Percentiles rank a stretch among this genome's conserved stretches.
These are phyloP conservation scores for Miscanthus sacchariflorus DNA, from an alignment of 202 grass and related monocot genomes.

Conservation along the genomic window DNA sequence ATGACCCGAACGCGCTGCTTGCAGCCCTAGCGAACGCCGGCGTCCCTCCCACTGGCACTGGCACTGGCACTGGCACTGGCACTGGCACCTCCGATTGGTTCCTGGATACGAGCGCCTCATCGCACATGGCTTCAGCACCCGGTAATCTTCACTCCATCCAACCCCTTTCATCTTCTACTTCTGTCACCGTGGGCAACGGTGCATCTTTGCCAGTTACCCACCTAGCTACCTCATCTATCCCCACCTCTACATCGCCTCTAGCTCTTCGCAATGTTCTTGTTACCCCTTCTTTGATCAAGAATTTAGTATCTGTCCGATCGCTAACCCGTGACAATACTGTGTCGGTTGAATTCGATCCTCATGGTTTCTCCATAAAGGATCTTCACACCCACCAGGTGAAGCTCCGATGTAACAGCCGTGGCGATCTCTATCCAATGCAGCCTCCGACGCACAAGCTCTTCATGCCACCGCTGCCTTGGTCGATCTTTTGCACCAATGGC, in stretches of 20 bases:
- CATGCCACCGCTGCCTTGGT: not conserved
- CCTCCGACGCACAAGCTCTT: rapidly evolving
- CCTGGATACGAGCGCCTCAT: not conserved
- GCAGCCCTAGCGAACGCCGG: not conserved
- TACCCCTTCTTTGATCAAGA: not conserved
- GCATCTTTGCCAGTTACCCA: not conserved
- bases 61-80: too few species aligned
- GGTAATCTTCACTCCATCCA: not conserved
- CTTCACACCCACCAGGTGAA: not conserved
- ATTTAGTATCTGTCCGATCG: not conserved
- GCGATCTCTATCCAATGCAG: not conserved
- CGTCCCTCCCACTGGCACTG: not conserved
- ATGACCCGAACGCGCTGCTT: rapidly evolving
- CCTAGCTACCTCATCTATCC: too few species aligned
- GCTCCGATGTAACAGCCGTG: not conserved
- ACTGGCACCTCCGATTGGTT: not conserved
- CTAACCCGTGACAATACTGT: not conserved
- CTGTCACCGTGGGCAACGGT: not conserved
- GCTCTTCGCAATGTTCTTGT: not conserved
- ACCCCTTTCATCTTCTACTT: not conserved
- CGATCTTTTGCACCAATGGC: not conserved
- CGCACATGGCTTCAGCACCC: not conserved
- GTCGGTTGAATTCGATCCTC: not conserved
- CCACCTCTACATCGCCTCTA: not conserved
- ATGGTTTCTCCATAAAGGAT: not conserved